phyloP scores from a whole-genome alignment of 208 protist genomes.

The Naegleria lovaniensis region DNA sequence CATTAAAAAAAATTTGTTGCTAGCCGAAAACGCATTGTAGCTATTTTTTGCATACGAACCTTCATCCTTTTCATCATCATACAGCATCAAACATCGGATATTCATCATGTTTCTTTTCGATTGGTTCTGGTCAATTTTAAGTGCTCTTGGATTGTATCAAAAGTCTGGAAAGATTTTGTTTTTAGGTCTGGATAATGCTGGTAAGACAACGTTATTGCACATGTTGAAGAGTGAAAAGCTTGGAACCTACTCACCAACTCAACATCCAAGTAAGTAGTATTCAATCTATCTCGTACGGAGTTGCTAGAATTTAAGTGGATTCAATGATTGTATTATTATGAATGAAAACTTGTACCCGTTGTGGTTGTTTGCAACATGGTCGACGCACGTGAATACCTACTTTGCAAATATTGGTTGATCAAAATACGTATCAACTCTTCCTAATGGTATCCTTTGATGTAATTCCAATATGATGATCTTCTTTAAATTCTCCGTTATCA shows the following conservation, averaged over 20 bases:
- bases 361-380: too few species aligned
- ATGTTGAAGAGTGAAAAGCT: conserved; percentile 76
- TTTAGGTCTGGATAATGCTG: conserved; percentile 99
- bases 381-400: too few species aligned
- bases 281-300: not conserved
- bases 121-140: conserved; percentile 10
- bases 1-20: too few species aligned
- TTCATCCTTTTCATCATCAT: not conserved
- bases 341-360: too few species aligned
- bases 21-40: too few species aligned
- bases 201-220: conserved; percentile 99
- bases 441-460: too few species aligned
- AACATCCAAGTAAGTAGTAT: conserved; percentile 63
- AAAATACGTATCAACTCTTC: too few species aligned
- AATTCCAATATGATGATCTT: too few species aligned
- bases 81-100: not conserved
- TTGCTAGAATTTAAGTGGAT: not conserved
- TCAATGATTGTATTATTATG: not conserved
- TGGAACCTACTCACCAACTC: conserved; percentile 60
- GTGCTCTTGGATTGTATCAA: not conserved
- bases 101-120: conserved; percentile 3
- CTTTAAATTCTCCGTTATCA: too few species aligned
- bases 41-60: too few species aligned
- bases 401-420: too few species aligned
- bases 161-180: conserved; percentile 82